Evolutionary conservation across 164 flowering plant species (phyloP).

Genomic region (Liriodendron chinense): DNA sequence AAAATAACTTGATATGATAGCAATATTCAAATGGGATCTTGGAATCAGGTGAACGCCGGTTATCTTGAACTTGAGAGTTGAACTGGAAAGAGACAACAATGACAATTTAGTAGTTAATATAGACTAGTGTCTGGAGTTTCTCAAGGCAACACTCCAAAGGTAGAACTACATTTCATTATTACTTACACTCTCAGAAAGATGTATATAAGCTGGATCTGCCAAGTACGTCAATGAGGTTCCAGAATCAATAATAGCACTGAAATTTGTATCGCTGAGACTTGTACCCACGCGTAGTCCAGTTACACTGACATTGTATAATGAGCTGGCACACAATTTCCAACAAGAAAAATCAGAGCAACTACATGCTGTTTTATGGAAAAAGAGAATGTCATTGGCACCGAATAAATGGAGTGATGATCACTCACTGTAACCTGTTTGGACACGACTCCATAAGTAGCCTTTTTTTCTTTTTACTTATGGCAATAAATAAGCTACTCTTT

Average conservation of each 20-base stretch:
- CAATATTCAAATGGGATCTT: conserved; percentile 70
- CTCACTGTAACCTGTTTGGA: conserved; percentile 43
- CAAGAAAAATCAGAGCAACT: conserved; percentile 8
- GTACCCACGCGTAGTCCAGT: conserved; percentile 51
- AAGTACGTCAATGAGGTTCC: conserved; percentile 91
- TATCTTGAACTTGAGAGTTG: conserved; percentile 35
- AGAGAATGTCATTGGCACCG: background rate
- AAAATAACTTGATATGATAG: conserved; percentile 50
- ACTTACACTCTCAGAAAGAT: conserved; percentile 66
- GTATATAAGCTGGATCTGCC: conserved; percentile 72
- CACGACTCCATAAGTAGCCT: too few species aligned
- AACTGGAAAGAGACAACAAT: conserved; percentile 54
- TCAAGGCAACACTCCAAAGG: background rate
- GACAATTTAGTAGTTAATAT: background rate
- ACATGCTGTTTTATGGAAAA: background rate
- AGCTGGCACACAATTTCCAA: conserved; percentile 36
- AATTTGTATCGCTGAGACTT: conserved; percentile 27
- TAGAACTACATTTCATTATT: background rate
- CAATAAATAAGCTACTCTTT: too few species aligned
- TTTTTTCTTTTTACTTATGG: too few species aligned
- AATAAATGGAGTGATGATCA: conserved; percentile 4
- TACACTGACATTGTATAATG: conserved; percentile 63
- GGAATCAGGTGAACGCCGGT: conserved; percentile 25
- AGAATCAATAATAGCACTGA: conserved; percentile 72
- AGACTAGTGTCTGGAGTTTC: background rate